Percentiles rank a stretch among this genome's conserved stretches.
Conservation (phyloP, 805 yeast genomes). For the Kazachstania psychrophila region DNA sequence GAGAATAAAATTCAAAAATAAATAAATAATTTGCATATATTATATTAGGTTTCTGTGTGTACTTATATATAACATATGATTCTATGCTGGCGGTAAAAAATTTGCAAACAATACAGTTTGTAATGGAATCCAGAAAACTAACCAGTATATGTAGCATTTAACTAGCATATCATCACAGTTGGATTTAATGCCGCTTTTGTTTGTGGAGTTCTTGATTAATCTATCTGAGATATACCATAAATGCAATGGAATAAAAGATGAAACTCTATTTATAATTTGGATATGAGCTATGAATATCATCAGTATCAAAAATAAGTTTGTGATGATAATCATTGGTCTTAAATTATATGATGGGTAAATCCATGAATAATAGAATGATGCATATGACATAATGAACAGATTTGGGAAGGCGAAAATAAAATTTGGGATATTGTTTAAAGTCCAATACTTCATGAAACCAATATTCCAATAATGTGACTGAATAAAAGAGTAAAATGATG, state of each 20-base stretch:
- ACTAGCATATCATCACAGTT: slow-evolving; percentile 21
- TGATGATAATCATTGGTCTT: slow-evolving; percentile 36
- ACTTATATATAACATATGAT: no score
- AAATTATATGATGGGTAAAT: slow-evolving; percentile 31
- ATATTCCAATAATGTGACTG: slow-evolving; percentile 77
- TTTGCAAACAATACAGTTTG: slow-evolving; percentile 70
- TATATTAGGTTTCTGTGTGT: no score
- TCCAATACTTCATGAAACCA: slow-evolving; percentile 81
- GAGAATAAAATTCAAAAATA: no score
- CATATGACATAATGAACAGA: slow-evolving; percentile 35
- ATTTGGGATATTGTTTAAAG: slow-evolving; percentile 69
- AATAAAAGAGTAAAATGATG: slow-evolving; percentile 54
- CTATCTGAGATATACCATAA: slow-evolving; percentile 58
- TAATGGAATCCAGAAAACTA: slow-evolving; percentile 51
- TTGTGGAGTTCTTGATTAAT: slow-evolving; percentile 15
- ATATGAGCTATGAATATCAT: slow-evolving; percentile 64
- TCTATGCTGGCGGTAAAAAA: slow-evolving; percentile 89
- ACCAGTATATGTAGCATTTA: slow-evolving; percentile 37
- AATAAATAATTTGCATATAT: neutral
- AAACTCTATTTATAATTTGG: slow-evolving; percentile 75
- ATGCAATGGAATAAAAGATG: slow-evolving; percentile 66
- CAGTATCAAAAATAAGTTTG: slow-evolving; percentile 38
- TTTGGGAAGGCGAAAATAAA: slow-evolving; percentile 71
- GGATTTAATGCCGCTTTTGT: slow-evolving; percentile 8
- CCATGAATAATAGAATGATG: slow-evolving; percentile 33